Conservation (phyloP, 306 rosid genomes). For the Gillenia trifoliata region DNA sequence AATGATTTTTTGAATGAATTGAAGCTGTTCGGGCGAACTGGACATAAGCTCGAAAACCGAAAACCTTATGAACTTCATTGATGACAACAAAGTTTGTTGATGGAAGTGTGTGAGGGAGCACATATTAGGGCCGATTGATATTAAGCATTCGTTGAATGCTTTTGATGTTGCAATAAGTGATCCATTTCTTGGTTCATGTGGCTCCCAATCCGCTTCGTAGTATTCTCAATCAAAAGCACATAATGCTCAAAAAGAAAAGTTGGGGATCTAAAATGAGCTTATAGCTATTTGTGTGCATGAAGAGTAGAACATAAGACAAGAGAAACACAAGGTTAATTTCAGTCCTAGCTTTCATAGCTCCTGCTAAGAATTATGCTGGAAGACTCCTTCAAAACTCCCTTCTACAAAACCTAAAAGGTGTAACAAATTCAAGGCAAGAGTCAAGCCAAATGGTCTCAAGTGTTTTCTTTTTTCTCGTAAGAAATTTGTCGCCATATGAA, state of each 20-base stretch:
- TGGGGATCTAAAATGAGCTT: background rate
- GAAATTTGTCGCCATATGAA: background rate
- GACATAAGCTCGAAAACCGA: no score
- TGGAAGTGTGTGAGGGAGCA: no score
- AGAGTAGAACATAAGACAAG: no score
- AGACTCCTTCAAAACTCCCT: no score
- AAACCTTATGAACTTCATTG: background rate
- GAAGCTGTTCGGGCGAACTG: no score
- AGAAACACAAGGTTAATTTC: background rate
- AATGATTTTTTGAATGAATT: background rate
- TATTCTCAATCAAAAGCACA: background rate
- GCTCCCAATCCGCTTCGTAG: background rate
- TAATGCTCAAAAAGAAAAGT: background rate
- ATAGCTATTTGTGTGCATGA: background rate
- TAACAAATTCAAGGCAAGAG: background rate
- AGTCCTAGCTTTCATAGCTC: no score
- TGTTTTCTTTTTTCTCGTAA: background rate
- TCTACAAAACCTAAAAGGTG: no score
- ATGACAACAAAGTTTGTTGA: background rate
- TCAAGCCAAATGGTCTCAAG: background rate
- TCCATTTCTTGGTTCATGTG: no score
- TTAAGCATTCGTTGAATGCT: no score
- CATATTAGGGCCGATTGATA: no score
- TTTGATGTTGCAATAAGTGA: background rate
- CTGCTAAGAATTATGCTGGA: background rate